Evolutionary conservation across 148 eudicot species (phyloP).

Genomic region (Rhododendron griersonianum): DNA sequence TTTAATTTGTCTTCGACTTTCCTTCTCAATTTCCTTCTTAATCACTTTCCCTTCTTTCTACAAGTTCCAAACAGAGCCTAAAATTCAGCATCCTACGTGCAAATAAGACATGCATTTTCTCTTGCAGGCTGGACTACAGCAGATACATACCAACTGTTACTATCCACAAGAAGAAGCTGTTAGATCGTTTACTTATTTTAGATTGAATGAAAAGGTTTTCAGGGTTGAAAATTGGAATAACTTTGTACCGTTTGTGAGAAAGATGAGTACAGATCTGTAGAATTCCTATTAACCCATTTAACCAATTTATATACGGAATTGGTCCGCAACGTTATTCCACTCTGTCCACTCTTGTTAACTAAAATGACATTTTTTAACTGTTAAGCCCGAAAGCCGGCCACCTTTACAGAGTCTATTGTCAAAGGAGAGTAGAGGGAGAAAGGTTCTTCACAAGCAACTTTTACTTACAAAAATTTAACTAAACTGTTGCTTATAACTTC

Average conservation of each 20-base stretch:
- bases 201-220: constrained; percentile 48
- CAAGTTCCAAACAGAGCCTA: not conserved
- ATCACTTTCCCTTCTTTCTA: too few relatives aligned
- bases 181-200: constrained; percentile 56
- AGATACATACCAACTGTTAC: constrained; percentile 50
- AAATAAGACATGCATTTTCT: not conserved
- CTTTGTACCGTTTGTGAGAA: constrained; percentile 53
- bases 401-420: not conserved
- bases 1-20: too few relatives aligned
- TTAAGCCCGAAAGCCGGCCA: not conserved
- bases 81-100: not conserved
- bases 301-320: not conserved
- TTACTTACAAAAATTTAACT: not conserved
- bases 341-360: not conserved
- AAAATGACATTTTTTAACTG: not conserved
- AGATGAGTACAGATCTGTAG: constrained; percentile 40
- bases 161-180: constrained; percentile 33
- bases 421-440: not conserved
- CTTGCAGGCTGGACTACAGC: constrained; percentile 49
- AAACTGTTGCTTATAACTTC: not conserved
- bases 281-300: not conserved
- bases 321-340: not conserved
- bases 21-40: too few relatives aligned
- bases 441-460: not conserved
- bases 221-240: constrained; percentile 50